These are phyloP conservation scores for Gossypium ekmanianum DNA, from an alignment of 345 rosid species.

Conservation along the genomic window DNA sequence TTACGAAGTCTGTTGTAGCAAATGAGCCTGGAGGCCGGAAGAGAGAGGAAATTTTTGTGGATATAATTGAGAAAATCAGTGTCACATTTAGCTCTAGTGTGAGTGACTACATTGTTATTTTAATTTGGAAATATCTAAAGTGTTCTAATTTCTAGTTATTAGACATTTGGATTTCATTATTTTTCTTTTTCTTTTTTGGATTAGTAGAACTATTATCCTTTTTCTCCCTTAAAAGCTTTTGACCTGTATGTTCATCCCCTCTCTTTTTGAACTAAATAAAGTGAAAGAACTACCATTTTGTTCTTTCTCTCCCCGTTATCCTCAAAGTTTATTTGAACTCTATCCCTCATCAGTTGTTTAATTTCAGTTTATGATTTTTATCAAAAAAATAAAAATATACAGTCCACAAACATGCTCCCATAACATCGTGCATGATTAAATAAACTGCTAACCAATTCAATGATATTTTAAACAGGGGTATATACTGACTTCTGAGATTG, in stretches of 20 bases:
- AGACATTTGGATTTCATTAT: not conserved
- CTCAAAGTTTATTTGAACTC: not conserved
- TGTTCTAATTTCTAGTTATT: not conserved
- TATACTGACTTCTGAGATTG: conserved; percentile 94
- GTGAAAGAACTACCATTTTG: not conserved
- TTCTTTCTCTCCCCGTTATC: not conserved
- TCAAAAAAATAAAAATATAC: not conserved
- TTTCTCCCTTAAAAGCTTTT: not conserved
- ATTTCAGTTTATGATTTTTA: not conserved
- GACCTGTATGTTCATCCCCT: not conserved
- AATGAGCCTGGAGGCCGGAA: conserved; percentile 96
- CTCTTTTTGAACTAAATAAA: not conserved
- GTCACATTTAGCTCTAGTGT: conserved; percentile 98
- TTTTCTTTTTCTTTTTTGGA: not conserved
- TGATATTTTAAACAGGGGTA: conserved; percentile 61
- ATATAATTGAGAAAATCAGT: conserved; percentile 96
- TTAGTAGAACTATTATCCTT: not conserved
- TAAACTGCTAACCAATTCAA: not conserved
- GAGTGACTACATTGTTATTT: conserved; percentile 28
- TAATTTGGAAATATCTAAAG: conserved; percentile 1
- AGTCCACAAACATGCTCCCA: not conserved
- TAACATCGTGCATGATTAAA: not conserved
- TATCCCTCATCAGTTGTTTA: not conserved
- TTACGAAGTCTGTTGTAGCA: conserved; percentile 93
- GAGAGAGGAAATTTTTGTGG: conserved; percentile 98